These are phyloP conservation scores for Linum usitatissimum DNA, from an alignment of 345 rosid genomes.

Conservation along the genomic window DNA sequence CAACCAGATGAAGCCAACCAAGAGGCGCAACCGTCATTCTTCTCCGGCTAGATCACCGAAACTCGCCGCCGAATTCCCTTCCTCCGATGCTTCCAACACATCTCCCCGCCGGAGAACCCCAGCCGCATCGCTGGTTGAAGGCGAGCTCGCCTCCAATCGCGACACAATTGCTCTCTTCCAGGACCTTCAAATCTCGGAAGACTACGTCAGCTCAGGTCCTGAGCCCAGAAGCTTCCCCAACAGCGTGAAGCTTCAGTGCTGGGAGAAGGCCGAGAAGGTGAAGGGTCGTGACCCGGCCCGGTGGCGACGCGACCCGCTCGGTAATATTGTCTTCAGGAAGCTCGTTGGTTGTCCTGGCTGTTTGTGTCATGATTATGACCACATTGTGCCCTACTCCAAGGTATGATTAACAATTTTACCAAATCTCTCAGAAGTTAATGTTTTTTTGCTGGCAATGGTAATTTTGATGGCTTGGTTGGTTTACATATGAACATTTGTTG, in stretches of 20 bases:
- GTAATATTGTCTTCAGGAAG: slow-evolving; percentile 77
- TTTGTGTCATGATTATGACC: slow-evolving; percentile 94
- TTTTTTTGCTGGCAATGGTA: background rate
- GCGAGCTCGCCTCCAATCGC: slow-evolving; percentile 25
- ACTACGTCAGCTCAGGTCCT: slow-evolving; percentile 25
- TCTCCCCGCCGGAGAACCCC: slow-evolving; percentile 25
- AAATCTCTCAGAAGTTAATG: too few species aligned
- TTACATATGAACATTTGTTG: background rate
- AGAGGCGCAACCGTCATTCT: slow-evolving; percentile 29
- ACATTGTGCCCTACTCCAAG: slow-evolving; percentile 90
- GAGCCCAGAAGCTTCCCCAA: slow-evolving; percentile 81
- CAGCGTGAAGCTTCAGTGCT: slow-evolving; percentile 87
- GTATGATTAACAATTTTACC: slow-evolving; percentile 18
- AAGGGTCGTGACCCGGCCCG: slow-evolving; percentile 77
- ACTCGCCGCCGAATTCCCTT: slow-evolving; percentile 11
- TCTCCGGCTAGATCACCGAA: slow-evolving; percentile 27
- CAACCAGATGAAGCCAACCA: slow-evolving; percentile 31
- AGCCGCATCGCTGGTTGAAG: slow-evolving; percentile 41
- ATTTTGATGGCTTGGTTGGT: background rate
- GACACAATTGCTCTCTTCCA: slow-evolving; percentile 28
- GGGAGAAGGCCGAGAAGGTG: slow-evolving; percentile 88
- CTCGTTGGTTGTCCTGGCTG: slow-evolving; percentile 95
- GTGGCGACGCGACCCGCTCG: slow-evolving; percentile 78
- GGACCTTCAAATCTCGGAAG: slow-evolving; percentile 28
- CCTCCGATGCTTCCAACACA: slow-evolving; percentile 6